Base-by-base conservation (phyloP, 2,329 filamentous ascomycete genomes). In the Calonectria fujianensis region DNA sequence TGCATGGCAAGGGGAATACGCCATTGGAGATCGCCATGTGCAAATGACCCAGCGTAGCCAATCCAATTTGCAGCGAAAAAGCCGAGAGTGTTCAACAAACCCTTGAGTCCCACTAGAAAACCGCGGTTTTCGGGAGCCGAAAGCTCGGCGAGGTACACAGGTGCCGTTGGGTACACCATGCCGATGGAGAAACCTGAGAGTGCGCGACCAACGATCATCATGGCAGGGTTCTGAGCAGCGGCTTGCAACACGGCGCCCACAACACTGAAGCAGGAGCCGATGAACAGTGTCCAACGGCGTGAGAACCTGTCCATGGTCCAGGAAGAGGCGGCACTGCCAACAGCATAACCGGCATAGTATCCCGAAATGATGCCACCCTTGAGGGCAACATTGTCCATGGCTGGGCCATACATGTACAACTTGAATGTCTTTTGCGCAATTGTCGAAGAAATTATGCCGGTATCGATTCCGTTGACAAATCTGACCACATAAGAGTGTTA, bases 71-170 rank as follows among this genome's bases (percentile, higher is more conserved):
- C 75, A 0, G 75, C 20, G 14, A 73, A 74, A 37, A 80, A 80
- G n/a, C 77, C 75, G 7, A 74, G 69, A 16, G 76, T 76, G 31
- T 77, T 76, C 41, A 78, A 52, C 9, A 85, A 66, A 9, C 82
- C 80, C 67, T 87, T 85, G 1, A 85, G 80, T 0, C 85, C 86
- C 0, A 88, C 85, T 1, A 88, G 82, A 0, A 84, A 83, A 3
- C 87, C 87, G 13, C 87, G 85, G 9, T 87, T 83, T 48, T 87
- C 85, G 5, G 88, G 86, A 2, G 86, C 85, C 0, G 86, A 85
- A 7, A 88, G 83, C 76, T 88, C 87, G 35, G 85, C 84, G 79
- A 85, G 88, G 74, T 84, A 84, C 1, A 76, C 72, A 2, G 74
- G 74, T 70, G 85, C 79, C 18, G 81, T 74, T 69, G 81, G 82